Percentiles rank a stretch among this genome's conserved stretches.
Evolutionary conservation across 495 filamentous ascomycete genomes (phyloP).

Genomic region (Annulohypoxylon moriforme): DNA sequence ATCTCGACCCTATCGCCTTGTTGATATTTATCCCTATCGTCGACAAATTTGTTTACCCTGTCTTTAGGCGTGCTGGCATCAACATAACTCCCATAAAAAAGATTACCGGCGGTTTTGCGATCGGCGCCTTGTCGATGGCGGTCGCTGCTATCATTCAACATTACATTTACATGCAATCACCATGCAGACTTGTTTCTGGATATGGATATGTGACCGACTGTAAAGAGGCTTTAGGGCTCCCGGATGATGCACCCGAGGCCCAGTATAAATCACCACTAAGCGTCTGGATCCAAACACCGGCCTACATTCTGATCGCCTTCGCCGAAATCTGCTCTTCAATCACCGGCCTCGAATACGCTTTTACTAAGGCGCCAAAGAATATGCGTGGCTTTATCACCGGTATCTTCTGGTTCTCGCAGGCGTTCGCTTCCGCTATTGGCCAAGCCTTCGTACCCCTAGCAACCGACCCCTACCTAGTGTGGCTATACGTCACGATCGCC

Average conservation of each 20-base stretch:
- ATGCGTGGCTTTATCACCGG: constrained; percentile 80
- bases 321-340: constrained; percentile 58
- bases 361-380: constrained; percentile 80
- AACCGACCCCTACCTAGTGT: constrained; percentile 74
- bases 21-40: constrained; percentile 83
- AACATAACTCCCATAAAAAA: constrained; percentile 79
- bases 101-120: constrained; percentile 75
- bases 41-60: constrained; percentile 76
- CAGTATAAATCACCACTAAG: constrained; percentile 59
- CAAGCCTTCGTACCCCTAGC: constrained; percentile 73
- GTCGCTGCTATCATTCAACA: constrained; percentile 73
- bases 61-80: constrained; percentile 69
- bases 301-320: constrained; percentile 37
- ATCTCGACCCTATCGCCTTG: constrained; percentile 79
- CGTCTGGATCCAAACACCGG: constrained; percentile 41
- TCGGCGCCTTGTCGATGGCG: constrained; percentile 71
- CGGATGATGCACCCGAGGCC: constrained; percentile 31
- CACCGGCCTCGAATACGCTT: constrained; percentile 73
- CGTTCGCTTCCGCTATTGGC: constrained; percentile 74
- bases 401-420: constrained; percentile 75
- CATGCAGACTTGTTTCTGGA: constrained; percentile 60
- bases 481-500: constrained; percentile 71
- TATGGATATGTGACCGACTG: constrained; percentile 56
- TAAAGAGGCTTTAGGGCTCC: constrained; percentile 39
- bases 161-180: constrained; percentile 74